Evolutionary conservation across 306 rosid species (phyloP).

Genomic region (Acacia melanoxylon): DNA sequence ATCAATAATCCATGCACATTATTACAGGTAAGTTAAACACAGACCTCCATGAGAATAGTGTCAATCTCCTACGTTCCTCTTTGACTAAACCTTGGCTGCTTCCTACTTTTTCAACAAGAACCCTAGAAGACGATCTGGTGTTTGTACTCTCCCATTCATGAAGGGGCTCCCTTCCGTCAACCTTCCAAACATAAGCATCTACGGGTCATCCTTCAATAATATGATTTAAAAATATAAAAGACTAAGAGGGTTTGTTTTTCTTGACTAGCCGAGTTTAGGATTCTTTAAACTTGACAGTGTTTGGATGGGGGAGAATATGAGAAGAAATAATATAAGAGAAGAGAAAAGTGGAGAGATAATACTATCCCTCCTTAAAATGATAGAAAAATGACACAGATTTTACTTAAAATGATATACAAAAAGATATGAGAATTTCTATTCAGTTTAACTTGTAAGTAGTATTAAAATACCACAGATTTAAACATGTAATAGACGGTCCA

Average conservation of each 20-base stretch:
- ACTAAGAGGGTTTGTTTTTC: not conserved
- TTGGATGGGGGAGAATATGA: too few species aligned
- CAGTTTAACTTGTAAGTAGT: not conserved
- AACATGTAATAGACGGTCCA: not conserved
- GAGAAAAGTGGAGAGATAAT: too few species aligned
- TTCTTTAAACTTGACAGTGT: too few species aligned
- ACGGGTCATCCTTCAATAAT: not conserved
- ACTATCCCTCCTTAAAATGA: too few species aligned
- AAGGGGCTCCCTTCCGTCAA: not conserved
- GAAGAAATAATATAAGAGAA: too few species aligned
- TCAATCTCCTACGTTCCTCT: not conserved
- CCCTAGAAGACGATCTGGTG: not conserved
- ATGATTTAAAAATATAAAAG: not conserved
- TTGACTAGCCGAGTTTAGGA: too few species aligned
- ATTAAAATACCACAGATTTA: not conserved
- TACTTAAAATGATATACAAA: too few species aligned
- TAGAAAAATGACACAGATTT: too few species aligned
- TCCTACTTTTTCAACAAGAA: not conserved
- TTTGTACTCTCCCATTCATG: not conserved
- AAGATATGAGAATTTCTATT: too few species aligned
- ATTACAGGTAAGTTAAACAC: not conserved
- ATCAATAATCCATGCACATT: not conserved
- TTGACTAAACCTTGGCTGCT: not conserved
- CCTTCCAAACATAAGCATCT: not conserved
- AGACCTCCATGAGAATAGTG: constrained; percentile 30